These are phyloP conservation scores for Suillus clintonianus DNA, from an alignment of 768 basidiomycete genomes.

Conservation along the genomic window DNA sequence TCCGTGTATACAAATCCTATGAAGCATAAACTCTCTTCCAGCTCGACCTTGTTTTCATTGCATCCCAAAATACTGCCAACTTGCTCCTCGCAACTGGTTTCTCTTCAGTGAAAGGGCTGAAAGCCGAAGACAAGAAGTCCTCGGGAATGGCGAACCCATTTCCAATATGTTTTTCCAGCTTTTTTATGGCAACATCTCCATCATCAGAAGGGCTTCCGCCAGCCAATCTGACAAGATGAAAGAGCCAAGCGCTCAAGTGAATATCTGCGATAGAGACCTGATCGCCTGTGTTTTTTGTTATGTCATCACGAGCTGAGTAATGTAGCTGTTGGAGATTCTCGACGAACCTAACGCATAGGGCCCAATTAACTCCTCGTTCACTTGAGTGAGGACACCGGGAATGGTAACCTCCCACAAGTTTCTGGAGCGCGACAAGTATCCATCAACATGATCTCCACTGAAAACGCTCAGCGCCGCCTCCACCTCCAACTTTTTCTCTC, in stretches of 20 bases:
- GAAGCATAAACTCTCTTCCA: conserved; percentile 64
- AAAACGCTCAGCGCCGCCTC: conserved; percentile 49
- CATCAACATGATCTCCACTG: conserved; percentile 45
- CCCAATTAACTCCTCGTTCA: conserved; percentile 62
- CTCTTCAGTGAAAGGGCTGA: conserved; percentile 15
- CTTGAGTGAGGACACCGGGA: conserved; percentile 43
- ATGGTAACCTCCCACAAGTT: conserved; percentile 56
- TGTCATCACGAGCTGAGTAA: neutral
- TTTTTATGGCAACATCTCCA: conserved; percentile 50
- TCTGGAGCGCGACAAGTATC: conserved; percentile 52
- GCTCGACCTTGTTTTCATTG: conserved; percentile 61
- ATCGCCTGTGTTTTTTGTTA: conserved; percentile 53
- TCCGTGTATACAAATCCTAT: neutral
- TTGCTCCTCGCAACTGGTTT: conserved; percentile 45
- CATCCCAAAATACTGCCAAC: conserved; percentile 74
- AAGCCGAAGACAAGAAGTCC: conserved; percentile 34
- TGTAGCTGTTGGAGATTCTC: neutral
- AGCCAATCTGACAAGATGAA: conserved; percentile 55
- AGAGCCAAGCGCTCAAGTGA: conserved; percentile 78
- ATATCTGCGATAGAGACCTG: conserved; percentile 82
- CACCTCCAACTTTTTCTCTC: conserved; percentile 48
- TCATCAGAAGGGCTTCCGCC: conserved; percentile 55
- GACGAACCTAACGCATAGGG: conserved; percentile 65
- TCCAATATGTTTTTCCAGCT: conserved; percentile 55
- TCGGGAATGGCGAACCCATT: conserved; percentile 44